Evolutionary conservation across 2,329 filamentous ascomycete genomes (phyloP), one percentile per base, ranked within the genome.

Genomic region (Tolypocladium inflatum): DNA sequence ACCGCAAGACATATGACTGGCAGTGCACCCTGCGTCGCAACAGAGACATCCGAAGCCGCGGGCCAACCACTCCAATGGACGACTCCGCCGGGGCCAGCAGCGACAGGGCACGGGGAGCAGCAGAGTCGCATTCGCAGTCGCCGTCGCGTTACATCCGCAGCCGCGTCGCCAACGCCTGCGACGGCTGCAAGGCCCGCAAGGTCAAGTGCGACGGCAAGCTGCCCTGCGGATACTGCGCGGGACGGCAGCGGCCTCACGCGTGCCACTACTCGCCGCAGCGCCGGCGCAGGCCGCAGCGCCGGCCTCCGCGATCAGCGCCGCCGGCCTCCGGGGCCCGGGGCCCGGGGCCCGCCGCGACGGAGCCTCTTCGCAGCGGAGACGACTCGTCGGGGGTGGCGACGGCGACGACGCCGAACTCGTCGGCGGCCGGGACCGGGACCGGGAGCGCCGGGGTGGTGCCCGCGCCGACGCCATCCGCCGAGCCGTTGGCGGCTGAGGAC

Each of bases 151-250:
- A 52, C 38, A 26, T 56, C 33, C 55, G 55, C 10, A 73, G 68
- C 57, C 79, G 80, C 60, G 76, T 81, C 50, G 71, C 77, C 58
- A 81, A 81, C 60, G 80, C 80, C 50, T 82, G 80, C 66, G 79
- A 82, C 61, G 73, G 74, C 3, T 82, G 80, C 71, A 82, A 82
- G 63, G 72, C 75, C 13, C 75, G 78, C 57, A 82, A 82, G 72
- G 77, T 82, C 45, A 81, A 80, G 67, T 83, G 80, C 65, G 79
- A 81, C 61, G 80, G 80, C 1, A 73, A 73, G n/a, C 63, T 73
- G n/a, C 80, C 80, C 0, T 83, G 80, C 65, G 71, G 72, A 43
- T 80, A 80, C 63, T 83, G 80, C 61, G 71, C 71, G 13, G 68
- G 73, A 1, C 73, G 78, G 1, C 74, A 73, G 59, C 73, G 74